Evolutionary conservation across 805 yeast species (phyloP).

Genomic region (Myxozyma geophila): DNA sequence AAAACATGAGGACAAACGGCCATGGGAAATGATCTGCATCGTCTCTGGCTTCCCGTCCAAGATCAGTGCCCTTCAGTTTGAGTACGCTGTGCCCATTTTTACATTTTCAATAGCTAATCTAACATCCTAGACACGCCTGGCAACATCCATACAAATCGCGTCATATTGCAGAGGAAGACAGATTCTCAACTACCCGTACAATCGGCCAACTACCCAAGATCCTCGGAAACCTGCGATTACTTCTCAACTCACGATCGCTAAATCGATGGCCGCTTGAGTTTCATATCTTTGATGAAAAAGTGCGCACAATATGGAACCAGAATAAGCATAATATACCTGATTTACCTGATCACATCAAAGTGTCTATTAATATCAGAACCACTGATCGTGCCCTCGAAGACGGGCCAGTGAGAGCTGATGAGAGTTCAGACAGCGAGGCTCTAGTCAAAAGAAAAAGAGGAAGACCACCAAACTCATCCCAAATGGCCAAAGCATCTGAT

Average conservation of each 20-base stretch:
- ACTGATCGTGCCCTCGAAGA: not conserved
- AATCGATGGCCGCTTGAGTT: slow-evolving; percentile 40
- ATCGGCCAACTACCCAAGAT: slow-evolving; percentile 37
- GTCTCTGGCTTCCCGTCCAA: slow-evolving; percentile 76
- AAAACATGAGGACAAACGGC: slow-evolving; percentile 59
- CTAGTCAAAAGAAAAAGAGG: not conserved
- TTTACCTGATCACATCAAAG: slow-evolving; percentile 18
- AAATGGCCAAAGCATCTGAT: not conserved
- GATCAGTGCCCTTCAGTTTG: slow-evolving; percentile 75
- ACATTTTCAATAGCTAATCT: not conserved
- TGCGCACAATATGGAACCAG: slow-evolving; percentile 38
- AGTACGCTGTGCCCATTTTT: slow-evolving; percentile 41
- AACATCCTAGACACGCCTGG: slow-evolving; percentile 61
- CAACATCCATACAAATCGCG: slow-evolving; percentile 73
- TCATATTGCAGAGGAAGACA: slow-evolving; percentile 52
- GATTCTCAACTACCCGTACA: slow-evolving; percentile 46
- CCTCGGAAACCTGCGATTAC: slow-evolving; percentile 42
- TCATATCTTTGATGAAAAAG: slow-evolving; percentile 41
- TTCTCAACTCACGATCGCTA: slow-evolving; percentile 39
- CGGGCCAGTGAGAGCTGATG: too few relatives aligned
- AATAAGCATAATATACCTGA: slow-evolving; percentile 39
- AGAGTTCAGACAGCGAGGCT: too few relatives aligned
- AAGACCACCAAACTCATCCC: not conserved
- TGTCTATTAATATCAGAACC: slow-evolving; percentile 19
- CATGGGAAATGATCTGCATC: slow-evolving; percentile 70